Evolutionary conservation across 2,329 filamentous ascomycete genomes (phyloP), one percentile per base, ranked within the genome.

Genomic region (Conoideocrella luteorostrata): DNA sequence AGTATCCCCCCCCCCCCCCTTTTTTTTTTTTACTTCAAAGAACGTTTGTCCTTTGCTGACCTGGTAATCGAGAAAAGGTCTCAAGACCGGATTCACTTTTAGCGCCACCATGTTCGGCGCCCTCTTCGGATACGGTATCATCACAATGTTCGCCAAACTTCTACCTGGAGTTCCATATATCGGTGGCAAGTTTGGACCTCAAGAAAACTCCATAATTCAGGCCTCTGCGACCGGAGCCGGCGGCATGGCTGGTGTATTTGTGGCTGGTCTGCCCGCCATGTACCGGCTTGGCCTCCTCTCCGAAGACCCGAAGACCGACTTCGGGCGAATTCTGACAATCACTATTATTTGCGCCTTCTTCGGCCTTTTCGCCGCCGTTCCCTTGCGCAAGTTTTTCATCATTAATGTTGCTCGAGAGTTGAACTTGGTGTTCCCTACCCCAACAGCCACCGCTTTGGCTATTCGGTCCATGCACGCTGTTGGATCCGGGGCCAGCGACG

Each of bases 301-400:
- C 10, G 63, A 68, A 11, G 66, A 69, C 24, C 77, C 75, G 10
- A 67, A 67, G 49, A 58, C 70, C 9, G 77, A 82, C 53, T 80
- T 80, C 51, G 68, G 69, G 43, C 68, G 75, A 24, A 71, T 84
- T 38, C 66, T 82, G 44, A 75, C 75, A 22, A 68, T 84, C 49
- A 82, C 78, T 2, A 66, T 80, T 34, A 74, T 81, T 38, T 77
- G 76, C 46, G 77, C 74, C 9, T 80, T 81, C 62, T 82, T 82
- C 57, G 80, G 80, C 4, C 70, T 82, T 47, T 79, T 80, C 58
- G 79, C 81, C 50, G 74, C 75, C 39, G 79, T 77, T 0, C 78
- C 78, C 7, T 69, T 82, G 17, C 76, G 80, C 46, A 82, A 81
- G 56, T 84, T 84, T 66, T 84, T 83, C 66, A 75, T 84, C 59